Conservation (phyloP, 148 eudicot species). For the Cornus controversa region DNA sequence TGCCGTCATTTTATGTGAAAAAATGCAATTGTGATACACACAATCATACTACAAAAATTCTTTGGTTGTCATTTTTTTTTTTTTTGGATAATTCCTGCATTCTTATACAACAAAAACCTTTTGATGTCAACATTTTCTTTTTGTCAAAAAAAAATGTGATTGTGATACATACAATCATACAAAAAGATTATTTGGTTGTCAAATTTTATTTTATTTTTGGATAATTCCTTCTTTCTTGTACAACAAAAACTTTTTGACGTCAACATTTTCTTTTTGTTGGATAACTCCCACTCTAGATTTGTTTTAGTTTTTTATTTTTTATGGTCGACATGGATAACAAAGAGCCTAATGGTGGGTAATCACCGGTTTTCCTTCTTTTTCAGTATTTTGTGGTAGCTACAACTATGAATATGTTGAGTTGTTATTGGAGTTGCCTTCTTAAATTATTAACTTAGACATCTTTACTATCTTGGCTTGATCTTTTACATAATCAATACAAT, state of each 20-base stretch:
- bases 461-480: no score
- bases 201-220: no score
- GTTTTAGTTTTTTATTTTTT: no score
- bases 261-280: no score
- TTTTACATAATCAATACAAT: neutral
- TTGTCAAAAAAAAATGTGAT: neutral
- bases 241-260: no score
- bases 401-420: neutral
- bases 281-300: neutral
- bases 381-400: neutral
- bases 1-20: neutral
- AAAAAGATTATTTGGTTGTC: no score
- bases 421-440: neutral
- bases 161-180: neutral
- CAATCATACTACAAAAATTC: no score
- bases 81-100: no score
- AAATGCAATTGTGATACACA: neutral
- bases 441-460: neutral
- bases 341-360: slow-evolving; percentile 62
- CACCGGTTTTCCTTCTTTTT: neutral
- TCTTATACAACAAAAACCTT: no score
- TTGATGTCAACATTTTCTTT: neutral
- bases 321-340: slow-evolving; percentile 13
- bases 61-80: no score
- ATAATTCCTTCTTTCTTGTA: no score